Percentiles rank a stretch among this genome's conserved stretches.
Evolutionary conservation across 1,284 basidiomycete species (phyloP).

Genomic region (Trametes pubescens): DNA sequence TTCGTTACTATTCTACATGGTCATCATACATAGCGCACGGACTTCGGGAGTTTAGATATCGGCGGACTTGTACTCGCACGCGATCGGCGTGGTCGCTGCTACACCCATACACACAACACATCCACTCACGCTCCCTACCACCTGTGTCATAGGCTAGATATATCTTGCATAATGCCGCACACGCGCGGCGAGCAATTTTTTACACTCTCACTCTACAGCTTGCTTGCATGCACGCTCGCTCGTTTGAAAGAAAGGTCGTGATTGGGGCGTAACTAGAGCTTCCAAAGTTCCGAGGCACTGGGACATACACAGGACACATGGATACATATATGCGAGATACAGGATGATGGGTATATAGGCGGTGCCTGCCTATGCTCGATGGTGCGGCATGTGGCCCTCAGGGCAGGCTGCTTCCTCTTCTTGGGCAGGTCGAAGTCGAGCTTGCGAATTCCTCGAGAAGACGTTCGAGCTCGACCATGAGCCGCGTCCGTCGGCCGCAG

Average conservation of each 20-base stretch:
- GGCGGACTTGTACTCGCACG: slow-evolving; percentile 41
- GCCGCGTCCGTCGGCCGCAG: slow-evolving; percentile 82
- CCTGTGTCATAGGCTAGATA: slow-evolving; percentile 36
- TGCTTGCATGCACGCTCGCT: background rate
- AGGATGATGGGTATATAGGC: too few species aligned
- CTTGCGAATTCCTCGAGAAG: slow-evolving; percentile 81
- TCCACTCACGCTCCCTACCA: slow-evolving; percentile 40
- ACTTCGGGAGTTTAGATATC: slow-evolving; percentile 35
- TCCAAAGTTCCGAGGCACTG: too few species aligned
- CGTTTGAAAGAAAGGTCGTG: too few species aligned
- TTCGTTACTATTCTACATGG: slow-evolving; percentile 39
- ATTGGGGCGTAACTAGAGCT: too few species aligned
- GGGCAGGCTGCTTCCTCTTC: background rate
- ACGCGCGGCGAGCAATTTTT: slow-evolving; percentile 16
- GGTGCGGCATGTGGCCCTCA: too few species aligned
- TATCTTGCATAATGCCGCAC: slow-evolving; percentile 32
- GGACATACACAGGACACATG: too few species aligned
- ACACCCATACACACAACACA: slow-evolving; percentile 15
- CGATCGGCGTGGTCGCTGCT: slow-evolving; percentile 37
- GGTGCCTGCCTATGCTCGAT: too few species aligned
- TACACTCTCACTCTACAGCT: background rate
- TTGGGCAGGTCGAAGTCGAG: too few species aligned
- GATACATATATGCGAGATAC: too few species aligned
- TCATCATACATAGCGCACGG: slow-evolving; percentile 38
- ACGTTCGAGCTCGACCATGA: slow-evolving; percentile 90